Evolutionary conservation across 2,329 filamentous ascomycete genomes (phyloP).

Genomic region (Penicillium corylophilum): DNA sequence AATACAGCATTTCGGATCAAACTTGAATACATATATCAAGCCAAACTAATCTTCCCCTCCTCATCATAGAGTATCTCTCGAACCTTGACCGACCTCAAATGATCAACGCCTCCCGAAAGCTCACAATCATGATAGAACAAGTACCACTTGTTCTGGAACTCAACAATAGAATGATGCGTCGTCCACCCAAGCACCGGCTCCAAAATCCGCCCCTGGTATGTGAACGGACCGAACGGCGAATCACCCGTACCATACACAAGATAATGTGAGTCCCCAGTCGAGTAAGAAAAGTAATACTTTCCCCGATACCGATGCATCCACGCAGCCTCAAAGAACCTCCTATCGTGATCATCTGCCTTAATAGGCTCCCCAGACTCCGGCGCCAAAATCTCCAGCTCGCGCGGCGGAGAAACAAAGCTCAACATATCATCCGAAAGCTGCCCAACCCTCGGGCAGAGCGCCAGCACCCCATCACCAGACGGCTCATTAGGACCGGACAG

Average conservation of each 20-base stretch:
- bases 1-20: not conserved
- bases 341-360: constrained; percentile 66
- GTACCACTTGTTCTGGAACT: constrained; percentile 70
- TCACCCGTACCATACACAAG: constrained; percentile 67
- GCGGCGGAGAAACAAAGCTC: constrained; percentile 55
- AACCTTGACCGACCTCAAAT: constrained; percentile 71
- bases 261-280: constrained; percentile 74
- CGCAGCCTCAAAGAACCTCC: constrained; percentile 76
- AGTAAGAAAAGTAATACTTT: constrained; percentile 74
- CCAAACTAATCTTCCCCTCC: constrained; percentile 58
- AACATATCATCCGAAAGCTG: constrained; percentile 66
- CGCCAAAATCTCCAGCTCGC: constrained; percentile 64
- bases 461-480: constrained; percentile 53
- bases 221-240: constrained; percentile 69
- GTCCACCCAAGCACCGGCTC: constrained; percentile 80
- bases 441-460: constrained; percentile 67
- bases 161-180: constrained; percentile 75
- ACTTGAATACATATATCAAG: constrained; percentile 1
- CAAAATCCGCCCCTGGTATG: constrained; percentile 67
- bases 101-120: constrained; percentile 66
- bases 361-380: constrained; percentile 59
- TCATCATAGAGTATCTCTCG: constrained; percentile 71
- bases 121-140: constrained; percentile 75
- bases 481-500: constrained; percentile 62
- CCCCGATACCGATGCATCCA: constrained; percentile 74